phyloP scores from a whole-genome alignment of 2,329 filamentous ascomycete genomes.

The Pseudogymnoascus sp. region DNA sequence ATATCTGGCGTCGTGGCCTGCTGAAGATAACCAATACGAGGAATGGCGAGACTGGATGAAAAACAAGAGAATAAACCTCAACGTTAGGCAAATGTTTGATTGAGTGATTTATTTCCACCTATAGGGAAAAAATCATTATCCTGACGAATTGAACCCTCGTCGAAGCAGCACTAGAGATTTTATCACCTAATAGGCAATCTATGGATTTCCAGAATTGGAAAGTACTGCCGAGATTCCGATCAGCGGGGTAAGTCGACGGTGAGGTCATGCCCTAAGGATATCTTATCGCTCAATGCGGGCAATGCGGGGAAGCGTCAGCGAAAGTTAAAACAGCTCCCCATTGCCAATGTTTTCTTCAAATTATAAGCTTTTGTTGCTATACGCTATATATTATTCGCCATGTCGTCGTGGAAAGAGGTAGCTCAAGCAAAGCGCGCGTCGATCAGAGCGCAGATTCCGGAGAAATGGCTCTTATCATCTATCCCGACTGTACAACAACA shows the following conservation, averaged over 20 bases:
- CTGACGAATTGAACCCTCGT: neutral
- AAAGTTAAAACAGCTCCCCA: neutral
- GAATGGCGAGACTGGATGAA: slow-evolving; percentile 82
- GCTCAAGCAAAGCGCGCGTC: slow-evolving; percentile 45
- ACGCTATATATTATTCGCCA: slow-evolving; percentile 9
- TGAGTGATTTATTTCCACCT: slow-evolving; percentile 17
- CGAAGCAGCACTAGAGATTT: neutral
- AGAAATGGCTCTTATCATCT: slow-evolving; percentile 43
- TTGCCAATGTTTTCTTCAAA: neutral
- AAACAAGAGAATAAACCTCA: slow-evolving; percentile 81
- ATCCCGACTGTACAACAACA: slow-evolving; percentile 42
- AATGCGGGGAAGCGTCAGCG: neutral
- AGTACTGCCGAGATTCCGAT: slow-evolving; percentile 2
- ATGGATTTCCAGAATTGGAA: neutral
- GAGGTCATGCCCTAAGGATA: neutral
- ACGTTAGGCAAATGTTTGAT: slow-evolving; percentile 79
- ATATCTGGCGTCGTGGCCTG: slow-evolving; percentile 68
- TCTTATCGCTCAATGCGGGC: neutral
- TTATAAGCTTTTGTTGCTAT: neutral
- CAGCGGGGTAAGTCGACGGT: neutral
- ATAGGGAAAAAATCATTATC: neutral
- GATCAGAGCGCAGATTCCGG: slow-evolving; percentile 44
- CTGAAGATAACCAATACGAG: slow-evolving; percentile 32
- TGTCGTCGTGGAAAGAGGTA: slow-evolving; percentile 37
- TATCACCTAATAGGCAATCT: neutral